Percentiles rank a stretch among this genome's conserved stretches.
phyloP scores from a whole-genome alignment of 345 rosid genomes.

The Noccaea caerulescens region DNA sequence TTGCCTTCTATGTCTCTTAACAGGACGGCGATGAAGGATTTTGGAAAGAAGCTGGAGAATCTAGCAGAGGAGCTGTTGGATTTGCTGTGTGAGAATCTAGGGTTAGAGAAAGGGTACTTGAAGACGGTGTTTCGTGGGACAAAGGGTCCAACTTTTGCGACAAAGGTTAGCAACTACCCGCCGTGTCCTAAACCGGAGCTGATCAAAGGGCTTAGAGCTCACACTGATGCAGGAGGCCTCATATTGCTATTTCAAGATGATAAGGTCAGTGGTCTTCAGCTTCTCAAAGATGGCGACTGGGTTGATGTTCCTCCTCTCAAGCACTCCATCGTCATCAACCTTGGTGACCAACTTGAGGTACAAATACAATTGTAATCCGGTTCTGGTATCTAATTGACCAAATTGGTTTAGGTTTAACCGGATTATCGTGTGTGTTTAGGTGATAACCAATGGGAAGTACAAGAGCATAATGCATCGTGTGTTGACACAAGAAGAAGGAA shows the following conservation, averaged over 20 bases:
- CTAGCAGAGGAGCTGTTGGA: slow-evolving; percentile 72
- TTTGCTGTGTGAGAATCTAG: slow-evolving; percentile 75
- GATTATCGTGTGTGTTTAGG: slow-evolving; percentile 47
- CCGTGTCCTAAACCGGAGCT: slow-evolving; percentile 92
- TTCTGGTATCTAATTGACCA: background rate
- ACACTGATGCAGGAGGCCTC: slow-evolving; percentile 96
- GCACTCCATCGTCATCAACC: slow-evolving; percentile 86
- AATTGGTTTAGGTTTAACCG: slow-evolving; percentile 7
- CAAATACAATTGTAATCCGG: slow-evolving; percentile 34
- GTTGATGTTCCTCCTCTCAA: slow-evolving; percentile 82
- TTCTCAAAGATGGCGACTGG: slow-evolving; percentile 85
- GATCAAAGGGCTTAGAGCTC: slow-evolving; percentile 90
- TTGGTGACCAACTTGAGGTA: slow-evolving; percentile 97
- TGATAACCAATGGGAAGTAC: slow-evolving; percentile 88
- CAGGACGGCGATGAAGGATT: slow-evolving; percentile 68
- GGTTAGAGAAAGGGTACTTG: slow-evolving; percentile 76
- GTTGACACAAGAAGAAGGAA: slow-evolving; percentile 71
- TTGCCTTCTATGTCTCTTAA: background rate
- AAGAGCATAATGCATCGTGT: slow-evolving; percentile 88
- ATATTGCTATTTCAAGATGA: slow-evolving; percentile 88
- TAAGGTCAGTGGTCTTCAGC: slow-evolving; percentile 91
- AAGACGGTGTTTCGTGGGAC: slow-evolving; percentile 72
- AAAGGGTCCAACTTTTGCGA: slow-evolving; percentile 75
- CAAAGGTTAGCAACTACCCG: slow-evolving; percentile 92
- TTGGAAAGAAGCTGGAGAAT: slow-evolving; percentile 56